Evolutionary conservation across 768 basidiomycete genomes (phyloP), one percentile per base, ranked within the genome.

Genomic region (Podaxis sp.): DNA sequence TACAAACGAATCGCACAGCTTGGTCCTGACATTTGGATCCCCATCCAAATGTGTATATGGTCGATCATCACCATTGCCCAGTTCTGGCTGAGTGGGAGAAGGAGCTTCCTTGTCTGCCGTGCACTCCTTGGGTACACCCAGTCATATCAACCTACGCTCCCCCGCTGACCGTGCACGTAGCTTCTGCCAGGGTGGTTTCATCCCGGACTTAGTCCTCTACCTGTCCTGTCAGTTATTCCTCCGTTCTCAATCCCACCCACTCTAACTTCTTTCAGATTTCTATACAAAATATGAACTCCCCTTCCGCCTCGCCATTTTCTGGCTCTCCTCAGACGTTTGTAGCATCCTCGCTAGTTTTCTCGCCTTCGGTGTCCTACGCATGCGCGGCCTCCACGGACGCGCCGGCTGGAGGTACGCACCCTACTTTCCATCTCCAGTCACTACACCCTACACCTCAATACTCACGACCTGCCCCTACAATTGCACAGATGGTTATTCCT

Each of bases 21-120:
- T 42, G 86, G 87, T 2, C 86, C 86, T 2, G 87, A 88, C 70
- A 79, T 83, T 26, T 87, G 84, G 85, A 85, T 86, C 70, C 84
- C 85, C 4, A 80, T 77, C 1, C 84, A 86, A 69, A 84, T 86
- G 74, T 82, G 80, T 57, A 63, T 79, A 17, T 86, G 84, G 84
- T 80, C 82, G 17, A 69, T 85, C 49, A 77, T 87, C 4, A 80
- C 85, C 5, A 66, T 79, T 24, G 71, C 69, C 28, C 87, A 87
- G 67, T 87, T 85, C 67, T 86, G 80, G 79, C 74, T 87, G 17
- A 78, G 74, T 0, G 86, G 85, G n/a, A 73, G 80, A 40, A 66
- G 81, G 0, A 75, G 79, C 0, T 87, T 87, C 70, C 73, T 87
- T 15, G 58, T 76, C 3, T 79, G 77, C 40, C 77, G 83, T 48